Evolutionary conservation across 2,329 filamentous ascomycete species (phyloP).

Genomic region (Fusarium humuli): DNA sequence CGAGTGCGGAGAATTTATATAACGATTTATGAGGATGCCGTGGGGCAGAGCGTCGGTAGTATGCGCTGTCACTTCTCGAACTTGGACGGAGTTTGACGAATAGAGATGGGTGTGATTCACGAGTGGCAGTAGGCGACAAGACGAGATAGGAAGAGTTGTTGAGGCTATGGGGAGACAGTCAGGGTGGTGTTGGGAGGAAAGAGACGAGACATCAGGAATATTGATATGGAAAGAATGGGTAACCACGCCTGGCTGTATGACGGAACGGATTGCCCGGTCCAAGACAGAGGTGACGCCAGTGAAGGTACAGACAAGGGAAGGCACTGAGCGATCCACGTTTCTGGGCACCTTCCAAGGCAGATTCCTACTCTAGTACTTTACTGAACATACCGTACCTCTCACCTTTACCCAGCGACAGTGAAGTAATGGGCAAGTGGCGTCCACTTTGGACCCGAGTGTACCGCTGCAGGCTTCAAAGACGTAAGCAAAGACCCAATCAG

Average conservation of each 20-base stretch:
- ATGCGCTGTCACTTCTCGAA: constrained; percentile 19
- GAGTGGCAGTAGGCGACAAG: background rate
- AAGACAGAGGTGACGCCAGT: constrained; percentile 33
- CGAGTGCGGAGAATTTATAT: constrained; percentile 24
- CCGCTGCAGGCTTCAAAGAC: constrained; percentile 9
- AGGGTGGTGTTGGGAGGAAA: constrained; percentile 13
- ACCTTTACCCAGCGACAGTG: constrained; percentile 7
- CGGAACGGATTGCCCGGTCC: constrained; percentile 36
- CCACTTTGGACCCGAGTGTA: background rate
- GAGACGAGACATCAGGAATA: constrained; percentile 14
- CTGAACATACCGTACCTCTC: background rate
- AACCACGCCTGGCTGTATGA: constrained; percentile 5
- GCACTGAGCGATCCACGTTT: constrained; percentile 32
- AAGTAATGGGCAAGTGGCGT: constrained; percentile 26
- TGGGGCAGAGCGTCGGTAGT: constrained; percentile 9
- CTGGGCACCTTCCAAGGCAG: constrained; percentile 33
- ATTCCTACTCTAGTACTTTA: background rate
- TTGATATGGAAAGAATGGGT: background rate
- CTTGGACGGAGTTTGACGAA: constrained; percentile 15
- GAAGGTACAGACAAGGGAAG: constrained; percentile 25
- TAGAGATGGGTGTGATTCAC: constrained; percentile 16
- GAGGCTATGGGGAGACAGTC: background rate
- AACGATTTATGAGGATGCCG: constrained; percentile 22
- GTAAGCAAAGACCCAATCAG: constrained; percentile 25
- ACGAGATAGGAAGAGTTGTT: background rate